Conservation (phyloP, 2,329 filamentous ascomycete species). For the Teratosphaeria gauchensis region DNA sequence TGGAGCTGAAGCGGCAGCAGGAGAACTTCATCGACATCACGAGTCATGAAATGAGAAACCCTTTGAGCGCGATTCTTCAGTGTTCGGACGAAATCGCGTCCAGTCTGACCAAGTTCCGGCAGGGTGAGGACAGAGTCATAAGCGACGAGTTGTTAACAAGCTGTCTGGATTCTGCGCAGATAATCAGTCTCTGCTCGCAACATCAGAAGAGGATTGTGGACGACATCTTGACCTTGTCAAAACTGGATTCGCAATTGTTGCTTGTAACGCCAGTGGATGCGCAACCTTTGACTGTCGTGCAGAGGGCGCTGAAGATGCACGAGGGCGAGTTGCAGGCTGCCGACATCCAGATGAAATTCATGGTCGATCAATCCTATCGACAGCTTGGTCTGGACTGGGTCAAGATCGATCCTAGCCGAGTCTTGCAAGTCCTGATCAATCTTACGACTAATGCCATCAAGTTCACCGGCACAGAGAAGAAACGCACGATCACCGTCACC, state of each 20-base stretch:
- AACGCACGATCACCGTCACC: constrained; percentile 55
- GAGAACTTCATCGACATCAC: constrained; percentile 32
- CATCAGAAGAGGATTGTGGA: constrained; percentile 75
- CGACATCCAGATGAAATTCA: constrained; percentile 56
- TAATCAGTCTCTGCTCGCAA: constrained; percentile 66
- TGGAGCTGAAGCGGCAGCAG: constrained; percentile 71
- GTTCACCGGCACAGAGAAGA: constrained; percentile 58
- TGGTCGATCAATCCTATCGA: constrained; percentile 52
- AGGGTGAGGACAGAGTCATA: constrained; percentile 29
- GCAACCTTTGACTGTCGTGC: constrained; percentile 57
- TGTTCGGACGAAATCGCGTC: constrained; percentile 64
- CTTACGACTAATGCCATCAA: constrained; percentile 70
- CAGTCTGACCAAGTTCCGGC: constrained; percentile 37
- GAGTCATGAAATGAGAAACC: constrained; percentile 51
- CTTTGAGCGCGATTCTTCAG: constrained; percentile 63
- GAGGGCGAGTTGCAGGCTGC: constrained; percentile 62
- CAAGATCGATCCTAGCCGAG: constrained; percentile 62
- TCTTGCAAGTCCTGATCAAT: constrained; percentile 73
- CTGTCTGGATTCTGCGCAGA: constrained; percentile 65
- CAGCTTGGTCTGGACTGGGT: constrained; percentile 55
- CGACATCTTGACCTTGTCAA: constrained; percentile 63
- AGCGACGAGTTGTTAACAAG: constrained; percentile 42
- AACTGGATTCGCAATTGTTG: constrained; percentile 66
- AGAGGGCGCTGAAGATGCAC: constrained; percentile 66
- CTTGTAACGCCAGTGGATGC: constrained; percentile 62